Conservation (phyloP, 441 rosid genomes). For the Eutrema salsugineum region DNA sequence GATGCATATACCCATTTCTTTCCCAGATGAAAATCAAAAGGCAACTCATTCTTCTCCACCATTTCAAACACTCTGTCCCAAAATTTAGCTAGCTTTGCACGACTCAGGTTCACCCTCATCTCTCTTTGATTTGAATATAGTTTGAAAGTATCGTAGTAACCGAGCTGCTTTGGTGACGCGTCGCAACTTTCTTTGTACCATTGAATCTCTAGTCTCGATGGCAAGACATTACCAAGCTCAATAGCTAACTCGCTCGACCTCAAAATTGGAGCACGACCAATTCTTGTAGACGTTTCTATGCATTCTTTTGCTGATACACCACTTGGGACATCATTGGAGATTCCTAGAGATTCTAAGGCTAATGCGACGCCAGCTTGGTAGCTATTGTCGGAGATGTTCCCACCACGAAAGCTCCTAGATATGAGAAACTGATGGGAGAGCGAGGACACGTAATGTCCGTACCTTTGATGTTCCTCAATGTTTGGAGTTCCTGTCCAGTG, state of each 20-base stretch:
- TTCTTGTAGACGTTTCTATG: conserved; percentile 41
- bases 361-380: conserved; percentile 58
- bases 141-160: conserved; percentile 83
- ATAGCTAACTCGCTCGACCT: conserved; percentile 55
- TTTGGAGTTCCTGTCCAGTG: conserved; percentile 26
- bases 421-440: conserved; percentile 41
- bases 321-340: conserved; percentile 37
- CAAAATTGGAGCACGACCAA: conserved; percentile 46
- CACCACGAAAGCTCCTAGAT: conserved; percentile 35
- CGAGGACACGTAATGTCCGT: conserved; percentile 43
- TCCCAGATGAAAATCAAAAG: conserved; percentile 52
- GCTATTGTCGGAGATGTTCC: conserved; percentile 45
- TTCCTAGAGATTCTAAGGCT: conserved; percentile 61
- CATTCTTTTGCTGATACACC: conserved; percentile 41
- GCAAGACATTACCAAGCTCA: conserved; percentile 43
- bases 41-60: conserved; percentile 64
- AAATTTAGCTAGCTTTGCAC: conserved; percentile 52
- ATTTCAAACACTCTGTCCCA: conserved; percentile 57
- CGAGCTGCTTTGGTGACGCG: conserved; percentile 44
- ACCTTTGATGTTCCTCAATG: conserved; percentile 58
- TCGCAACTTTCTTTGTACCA: conserved; percentile 68
- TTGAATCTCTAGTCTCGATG: conserved; percentile 57
- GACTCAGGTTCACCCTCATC: conserved; percentile 48
- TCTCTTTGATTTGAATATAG: conserved; percentile 43
- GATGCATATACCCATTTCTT: conserved; percentile 62